Conservation (phyloP, 1,284 basidiomycete species). For the Tausonia pullulans region DNA sequence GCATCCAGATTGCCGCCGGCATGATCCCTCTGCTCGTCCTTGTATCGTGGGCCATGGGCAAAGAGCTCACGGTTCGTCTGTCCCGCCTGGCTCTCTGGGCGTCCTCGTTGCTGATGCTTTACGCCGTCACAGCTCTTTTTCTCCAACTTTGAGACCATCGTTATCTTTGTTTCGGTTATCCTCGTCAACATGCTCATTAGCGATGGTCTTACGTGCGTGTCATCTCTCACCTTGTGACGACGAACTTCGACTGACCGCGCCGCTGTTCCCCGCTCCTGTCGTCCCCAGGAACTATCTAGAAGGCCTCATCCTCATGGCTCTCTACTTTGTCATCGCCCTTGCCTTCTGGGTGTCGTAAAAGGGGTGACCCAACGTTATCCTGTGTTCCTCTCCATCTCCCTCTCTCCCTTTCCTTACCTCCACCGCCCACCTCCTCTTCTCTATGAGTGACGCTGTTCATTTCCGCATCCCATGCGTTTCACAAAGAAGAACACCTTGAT, state of each 20-base stretch:
- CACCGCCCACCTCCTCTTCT: too few species aligned
- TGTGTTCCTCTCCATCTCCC: too few species aligned
- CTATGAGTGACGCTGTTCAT: too few species aligned
- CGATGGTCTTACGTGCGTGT: conserved; percentile 38
- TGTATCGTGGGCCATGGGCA: conserved; percentile 64
- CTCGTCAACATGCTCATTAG: conserved; percentile 70
- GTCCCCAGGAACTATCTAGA: conserved; percentile 70
- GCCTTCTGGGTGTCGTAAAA: conserved; percentile 17
- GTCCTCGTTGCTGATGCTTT: conserved; percentile 5
- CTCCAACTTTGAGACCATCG: conserved; percentile 36
- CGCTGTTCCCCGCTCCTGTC: too few species aligned
- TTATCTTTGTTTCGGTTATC: conserved; percentile 49
- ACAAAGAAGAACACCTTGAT: too few species aligned
- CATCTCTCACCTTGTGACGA: too few species aligned
- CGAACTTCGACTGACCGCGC: neutral
- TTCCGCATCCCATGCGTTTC: too few species aligned
- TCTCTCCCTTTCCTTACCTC: too few species aligned
- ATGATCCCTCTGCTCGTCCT: conserved; percentile 75
- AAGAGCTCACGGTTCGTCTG: conserved; percentile 57
- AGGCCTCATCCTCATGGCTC: conserved; percentile 45
- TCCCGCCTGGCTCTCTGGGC: neutral
- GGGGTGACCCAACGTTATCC: too few species aligned
- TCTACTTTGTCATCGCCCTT: conserved; percentile 33
- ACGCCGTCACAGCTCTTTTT: conserved; percentile 24
- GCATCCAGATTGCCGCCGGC: conserved; percentile 52